These are phyloP conservation scores for Macadamia integrifolia DNA, from an alignment of 164 flowering plant species.

Conservation along the genomic window DNA sequence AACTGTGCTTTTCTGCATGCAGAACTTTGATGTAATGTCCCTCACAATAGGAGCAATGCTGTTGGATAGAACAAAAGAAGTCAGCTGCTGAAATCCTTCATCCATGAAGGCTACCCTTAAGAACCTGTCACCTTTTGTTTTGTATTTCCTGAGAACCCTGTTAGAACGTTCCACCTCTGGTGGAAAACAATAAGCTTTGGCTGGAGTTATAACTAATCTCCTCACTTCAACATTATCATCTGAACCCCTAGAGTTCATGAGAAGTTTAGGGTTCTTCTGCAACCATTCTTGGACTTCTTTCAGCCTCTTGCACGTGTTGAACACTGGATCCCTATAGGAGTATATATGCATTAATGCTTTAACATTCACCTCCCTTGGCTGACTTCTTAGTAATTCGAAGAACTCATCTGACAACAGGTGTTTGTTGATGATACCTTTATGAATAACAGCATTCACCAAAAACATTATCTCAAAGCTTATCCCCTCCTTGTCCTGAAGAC, in stretches of 20 bases:
- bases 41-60: slow-evolving; percentile 63
- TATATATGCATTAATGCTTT: slow-evolving; percentile 65
- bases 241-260: slow-evolving; percentile 26
- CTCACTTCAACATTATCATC: slow-evolving; percentile 64
- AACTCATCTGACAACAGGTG: slow-evolving; percentile 59
- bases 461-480: slow-evolving; percentile 64
- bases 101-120: slow-evolving; percentile 90
- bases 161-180: slow-evolving; percentile 94
- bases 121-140: slow-evolving; percentile 61
- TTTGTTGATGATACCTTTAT: slow-evolving; percentile 71
- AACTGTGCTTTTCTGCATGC: slow-evolving; percentile 53
- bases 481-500: slow-evolving; percentile 36
- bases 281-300: slow-evolving; percentile 62
- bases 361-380: slow-evolving; percentile 45
- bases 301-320: slow-evolving; percentile 55
- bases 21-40: slow-evolving; percentile 40
- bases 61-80: slow-evolving; percentile 39
- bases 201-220: slow-evolving; percentile 79
- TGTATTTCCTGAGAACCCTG: slow-evolving; percentile 74
- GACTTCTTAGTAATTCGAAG: slow-evolving; percentile 53
- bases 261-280: slow-evolving; percentile 54
- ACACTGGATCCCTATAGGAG: slow-evolving; percentile 49
- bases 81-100: slow-evolving; percentile 77
- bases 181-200: slow-evolving; percentile 86
- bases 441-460: slow-evolving; percentile 70